Base-by-base conservation (phyloP, 2,329 filamentous ascomycete genomes). In the Neopestalotiopsis sp. region DNA sequence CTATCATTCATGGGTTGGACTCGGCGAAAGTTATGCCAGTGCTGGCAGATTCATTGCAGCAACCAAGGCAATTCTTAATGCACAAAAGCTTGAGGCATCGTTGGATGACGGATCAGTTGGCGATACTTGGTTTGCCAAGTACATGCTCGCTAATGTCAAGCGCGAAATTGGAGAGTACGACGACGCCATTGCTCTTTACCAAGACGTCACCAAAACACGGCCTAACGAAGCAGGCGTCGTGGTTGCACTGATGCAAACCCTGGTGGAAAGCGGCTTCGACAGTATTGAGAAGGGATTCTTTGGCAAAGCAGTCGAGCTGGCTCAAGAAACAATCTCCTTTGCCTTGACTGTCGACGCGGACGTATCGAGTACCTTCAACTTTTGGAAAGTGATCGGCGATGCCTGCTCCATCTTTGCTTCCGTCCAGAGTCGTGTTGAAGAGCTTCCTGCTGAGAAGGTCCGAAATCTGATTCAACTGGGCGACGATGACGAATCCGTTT, bases 21-120 rank as follows among this genome's bases (percentile, higher is more conserved):
- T 99, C 1, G 96, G 95, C n/a, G 96, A 99, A 81, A 97, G 94
- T 76, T 99, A 99, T 76, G 92, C 98, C 78, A 96, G 93, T 74
- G 97, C 95, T 17, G 95, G 96, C 10, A 88, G 95, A 71, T 97
- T 97, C 76, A 92, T 98, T 69, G 95, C 96, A n/a, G 95, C 96
- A 0, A 94, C 92, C 3, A 95, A 96, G 76, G 94, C 96, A 0
- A 96, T 98, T 73, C 85, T 93, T 42, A 92, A 97, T 76, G 96
- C 95, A 0, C 91, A 95, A 76, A 88, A 88, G 67, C 85, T 97
- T 4, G 93, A 95, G 71, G 85, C 88, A 34, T 84, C 86, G 1
- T 79, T 87, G 0, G 79, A 84, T n/a, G 76, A 86, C 76, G 80
- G 87, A 60, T 84, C 89, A 42, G 77, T 84, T 24, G 90, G 88